Conservation (phyloP, 2,329 filamentous ascomycete genomes). For the Xylariaceae sp. region DNA sequence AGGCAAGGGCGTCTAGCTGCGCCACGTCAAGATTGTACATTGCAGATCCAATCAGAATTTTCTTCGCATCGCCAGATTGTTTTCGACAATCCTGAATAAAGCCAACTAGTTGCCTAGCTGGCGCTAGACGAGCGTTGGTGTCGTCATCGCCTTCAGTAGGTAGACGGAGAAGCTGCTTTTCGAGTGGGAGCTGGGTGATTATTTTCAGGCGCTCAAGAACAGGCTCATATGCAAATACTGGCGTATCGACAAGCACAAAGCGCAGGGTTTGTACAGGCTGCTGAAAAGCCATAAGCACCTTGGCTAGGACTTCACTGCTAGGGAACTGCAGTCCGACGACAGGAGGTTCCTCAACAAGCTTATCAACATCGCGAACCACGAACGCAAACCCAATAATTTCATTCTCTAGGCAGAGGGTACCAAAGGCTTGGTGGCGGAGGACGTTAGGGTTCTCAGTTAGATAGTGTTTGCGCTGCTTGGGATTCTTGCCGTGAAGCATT, state of each 20-base stretch:
- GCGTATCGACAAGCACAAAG: slow-evolving; percentile 66
- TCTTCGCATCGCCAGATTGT: slow-evolving; percentile 10
- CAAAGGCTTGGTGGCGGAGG: slow-evolving; percentile 66
- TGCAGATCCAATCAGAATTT: no score
- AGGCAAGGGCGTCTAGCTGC: no score
- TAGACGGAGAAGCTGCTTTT: not conserved
- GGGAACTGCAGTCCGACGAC: slow-evolving; percentile 58
- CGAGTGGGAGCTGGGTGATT: slow-evolving; percentile 59
- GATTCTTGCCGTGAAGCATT: slow-evolving; percentile 43
- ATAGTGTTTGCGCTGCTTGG: slow-evolving; percentile 47
- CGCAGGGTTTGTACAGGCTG: slow-evolving; percentile 35
- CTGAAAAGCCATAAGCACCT: not conserved
- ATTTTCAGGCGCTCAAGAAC: slow-evolving; percentile 63
- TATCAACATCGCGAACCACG: slow-evolving; percentile 54
- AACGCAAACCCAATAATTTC: slow-evolving; percentile 65
- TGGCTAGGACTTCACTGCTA: slow-evolving; percentile 38
- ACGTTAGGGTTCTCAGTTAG: slow-evolving; percentile 54
- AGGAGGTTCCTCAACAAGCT: slow-evolving; percentile 52
- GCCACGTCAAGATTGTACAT: no score
- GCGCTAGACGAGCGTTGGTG: not conserved
- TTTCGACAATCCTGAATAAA: slow-evolving; percentile 9
- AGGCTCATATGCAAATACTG: slow-evolving; percentile 71
- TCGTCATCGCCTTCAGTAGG: not conserved
- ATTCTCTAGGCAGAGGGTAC: slow-evolving; percentile 57
- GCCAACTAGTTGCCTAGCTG: not conserved